Conservation (phyloP, 768 basidiomycete genomes). For the Tricholoma saponaceum region DNA sequence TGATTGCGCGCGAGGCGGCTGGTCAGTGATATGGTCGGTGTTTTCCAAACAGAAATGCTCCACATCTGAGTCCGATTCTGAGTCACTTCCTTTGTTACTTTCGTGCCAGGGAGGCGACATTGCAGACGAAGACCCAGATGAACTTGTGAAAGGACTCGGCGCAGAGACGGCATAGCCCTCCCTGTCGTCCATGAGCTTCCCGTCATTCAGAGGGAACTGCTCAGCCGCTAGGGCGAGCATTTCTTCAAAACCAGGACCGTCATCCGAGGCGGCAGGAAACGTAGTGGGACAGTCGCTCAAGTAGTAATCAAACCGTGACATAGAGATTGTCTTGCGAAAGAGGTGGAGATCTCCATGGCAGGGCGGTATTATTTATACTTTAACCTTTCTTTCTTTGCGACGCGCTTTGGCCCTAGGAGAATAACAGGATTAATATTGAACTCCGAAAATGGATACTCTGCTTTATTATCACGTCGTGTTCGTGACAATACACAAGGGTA, state of each 20-base stretch:
- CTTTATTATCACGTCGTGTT: slow-evolving; percentile 23
- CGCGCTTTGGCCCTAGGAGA: slow-evolving; percentile 4
- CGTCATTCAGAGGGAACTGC: slow-evolving; percentile 8
- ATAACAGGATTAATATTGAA: slow-evolving; percentile 3
- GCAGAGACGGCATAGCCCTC: neutral
- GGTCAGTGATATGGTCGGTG: neutral
- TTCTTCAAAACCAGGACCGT: slow-evolving; percentile 17
- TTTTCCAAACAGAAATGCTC: slow-evolving; percentile 2
- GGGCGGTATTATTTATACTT: slow-evolving; percentile 9
- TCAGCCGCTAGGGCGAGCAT: slow-evolving; percentile 7
- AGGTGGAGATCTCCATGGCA: slow-evolving; percentile 3
- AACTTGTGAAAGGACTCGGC: slow-evolving; percentile 4
- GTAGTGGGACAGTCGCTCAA: slow-evolving; percentile 8
- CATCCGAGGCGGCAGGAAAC: slow-evolving; percentile 13
- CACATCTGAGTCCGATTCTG: slow-evolving; percentile 7
- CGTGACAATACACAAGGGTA: slow-evolving; percentile 8
- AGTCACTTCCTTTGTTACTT: neutral
- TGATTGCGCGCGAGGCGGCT: neutral
- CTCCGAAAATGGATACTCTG: slow-evolving; percentile 9
- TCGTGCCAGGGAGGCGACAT: neutral
- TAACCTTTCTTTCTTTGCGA: slow-evolving; percentile 8
- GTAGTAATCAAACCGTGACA: slow-evolving; percentile 8
- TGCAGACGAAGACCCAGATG: slow-evolving; percentile 9
- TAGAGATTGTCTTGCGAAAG: neutral
- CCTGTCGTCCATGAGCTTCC: neutral